These are phyloP conservation scores for Colletotrichum cuscutae DNA, from an alignment of 2,329 filamentous ascomycete genomes.

Conservation along the genomic window DNA sequence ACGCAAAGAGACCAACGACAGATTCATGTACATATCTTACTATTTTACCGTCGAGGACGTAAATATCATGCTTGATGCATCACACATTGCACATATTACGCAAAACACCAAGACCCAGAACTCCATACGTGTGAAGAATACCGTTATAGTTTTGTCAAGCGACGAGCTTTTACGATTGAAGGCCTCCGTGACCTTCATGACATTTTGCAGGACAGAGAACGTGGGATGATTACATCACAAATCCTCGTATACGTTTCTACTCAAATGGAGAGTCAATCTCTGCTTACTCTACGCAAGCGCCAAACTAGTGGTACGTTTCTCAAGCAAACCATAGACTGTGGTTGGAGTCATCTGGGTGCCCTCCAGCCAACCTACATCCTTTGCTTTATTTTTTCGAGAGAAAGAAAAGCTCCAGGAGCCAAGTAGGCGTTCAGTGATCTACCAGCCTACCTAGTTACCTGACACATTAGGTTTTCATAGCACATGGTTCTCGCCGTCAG, in stretches of 20 bases:
- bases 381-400: not conserved
- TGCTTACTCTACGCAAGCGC: too few species aligned
- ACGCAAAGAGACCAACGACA: constrained; percentile 1
- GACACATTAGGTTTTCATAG: not conserved
- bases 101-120: not conserved
- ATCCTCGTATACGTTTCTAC: too few species aligned
- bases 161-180: not conserved
- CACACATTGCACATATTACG: not conserved
- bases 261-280: too few species aligned
- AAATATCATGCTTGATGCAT: constrained; percentile 34
- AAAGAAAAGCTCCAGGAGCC: not conserved
- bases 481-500: not conserved
- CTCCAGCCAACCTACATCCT: not conserved
- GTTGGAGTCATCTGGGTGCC: not conserved
- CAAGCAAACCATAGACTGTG: not conserved
- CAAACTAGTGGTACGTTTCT: too few species aligned
- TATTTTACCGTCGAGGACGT: constrained; percentile 7
- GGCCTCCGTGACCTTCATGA: not conserved
- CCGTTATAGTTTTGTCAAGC: not conserved
- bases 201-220: not conserved
- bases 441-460: not conserved
- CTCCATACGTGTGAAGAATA: not conserved
- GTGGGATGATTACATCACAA: too few species aligned
- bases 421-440: not conserved
- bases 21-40: constrained; percentile 31